Evolutionary conservation across 2,329 filamentous ascomycete genomes (phyloP).

Genomic region (Paracamarosporium sp.): DNA sequence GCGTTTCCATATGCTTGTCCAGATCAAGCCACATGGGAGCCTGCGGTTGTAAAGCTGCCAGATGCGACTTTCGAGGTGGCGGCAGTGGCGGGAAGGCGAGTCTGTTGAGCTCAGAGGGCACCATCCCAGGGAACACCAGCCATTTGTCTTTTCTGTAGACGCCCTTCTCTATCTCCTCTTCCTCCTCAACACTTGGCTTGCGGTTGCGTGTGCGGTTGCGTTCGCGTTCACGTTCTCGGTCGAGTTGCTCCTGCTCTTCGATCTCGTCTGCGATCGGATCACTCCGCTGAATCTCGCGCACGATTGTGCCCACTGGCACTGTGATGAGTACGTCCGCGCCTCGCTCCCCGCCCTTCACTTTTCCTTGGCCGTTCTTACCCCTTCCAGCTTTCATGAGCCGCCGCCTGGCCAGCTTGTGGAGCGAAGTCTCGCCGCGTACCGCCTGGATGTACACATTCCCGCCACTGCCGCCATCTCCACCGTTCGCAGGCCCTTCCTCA

Average conservation of each 20-base stretch:
- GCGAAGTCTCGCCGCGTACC: constrained; percentile 84
- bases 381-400: constrained; percentile 76
- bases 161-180: constrained; percentile 38
- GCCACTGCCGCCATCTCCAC: constrained; percentile 90
- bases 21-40: constrained; percentile 69
- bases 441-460: constrained; percentile 96
- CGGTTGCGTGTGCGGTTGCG: constrained; percentile 13
- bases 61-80: constrained; percentile 61
- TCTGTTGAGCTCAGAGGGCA: constrained; percentile 71
- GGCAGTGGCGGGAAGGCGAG: constrained; percentile 65
- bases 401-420: constrained; percentile 86
- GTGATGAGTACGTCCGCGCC: constrained; percentile 88
- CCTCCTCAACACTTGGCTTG: constrained; percentile 31
- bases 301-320: constrained; percentile 90
- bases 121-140: constrained; percentile 82
- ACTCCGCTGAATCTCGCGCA: constrained; percentile 79
- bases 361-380: constrained; percentile 81
- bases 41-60: constrained; percentile 72
- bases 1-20: constrained; percentile 76
- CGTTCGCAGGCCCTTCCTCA: constrained; percentile 87
- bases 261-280: constrained; percentile 79
- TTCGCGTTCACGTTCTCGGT: constrained; percentile 6
- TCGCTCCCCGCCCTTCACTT: constrained; percentile 73
- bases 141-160: constrained; percentile 71
- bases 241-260: constrained; percentile 36